Conservation (phyloP, 2,329 filamentous ascomycete genomes). For the Xylariaceae sp. region DNA sequence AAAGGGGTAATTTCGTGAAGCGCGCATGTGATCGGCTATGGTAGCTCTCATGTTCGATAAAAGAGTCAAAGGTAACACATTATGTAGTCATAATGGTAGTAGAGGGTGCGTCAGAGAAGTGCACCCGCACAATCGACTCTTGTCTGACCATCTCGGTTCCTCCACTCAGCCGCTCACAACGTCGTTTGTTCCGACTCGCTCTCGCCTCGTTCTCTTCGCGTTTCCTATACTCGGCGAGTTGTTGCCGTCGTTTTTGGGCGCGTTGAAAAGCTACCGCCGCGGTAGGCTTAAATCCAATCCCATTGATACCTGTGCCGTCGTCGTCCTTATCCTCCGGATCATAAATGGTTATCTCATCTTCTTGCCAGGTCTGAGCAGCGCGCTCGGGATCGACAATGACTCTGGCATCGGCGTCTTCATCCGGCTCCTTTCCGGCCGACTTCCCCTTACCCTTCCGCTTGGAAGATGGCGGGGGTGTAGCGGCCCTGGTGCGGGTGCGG, state of each 20-base stretch:
- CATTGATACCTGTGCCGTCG: conserved; percentile 62
- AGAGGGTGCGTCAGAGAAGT: conserved; percentile 31
- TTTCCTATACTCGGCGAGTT: conserved; percentile 57
- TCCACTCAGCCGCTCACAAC: conserved; percentile 35
- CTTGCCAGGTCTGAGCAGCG: conserved; percentile 60
- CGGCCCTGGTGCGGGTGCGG: conserved; percentile 27
- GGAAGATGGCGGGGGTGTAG: conserved; percentile 28
- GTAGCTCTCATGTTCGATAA: not conserved
- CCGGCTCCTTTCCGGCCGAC: conserved; percentile 32
- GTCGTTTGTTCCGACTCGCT: conserved; percentile 48
- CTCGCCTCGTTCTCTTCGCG: conserved; percentile 58
- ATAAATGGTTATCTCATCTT: conserved; percentile 63
- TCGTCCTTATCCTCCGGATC: conserved; percentile 61
- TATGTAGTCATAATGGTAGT: conserved; percentile 29
- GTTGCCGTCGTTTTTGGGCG: conserved; percentile 52
- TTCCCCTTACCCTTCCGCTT: conserved; percentile 23
- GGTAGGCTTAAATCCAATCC: conserved; percentile 61
- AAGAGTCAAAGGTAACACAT: not conserved
- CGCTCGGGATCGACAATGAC: conserved; percentile 48
- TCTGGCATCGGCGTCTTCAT: conserved; percentile 22
- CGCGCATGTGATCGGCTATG: not conserved
- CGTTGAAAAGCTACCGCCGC: conserved; percentile 55
- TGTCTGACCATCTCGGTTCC: conserved; percentile 25
- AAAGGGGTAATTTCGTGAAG: not conserved
- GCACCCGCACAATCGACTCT: conserved; percentile 30